A percentile compares a stretch with the other conserved stretches of the same genome.
Conservation (phyloP, 2,329 filamentous ascomycete genomes). For the Talaromyces sp. region DNA sequence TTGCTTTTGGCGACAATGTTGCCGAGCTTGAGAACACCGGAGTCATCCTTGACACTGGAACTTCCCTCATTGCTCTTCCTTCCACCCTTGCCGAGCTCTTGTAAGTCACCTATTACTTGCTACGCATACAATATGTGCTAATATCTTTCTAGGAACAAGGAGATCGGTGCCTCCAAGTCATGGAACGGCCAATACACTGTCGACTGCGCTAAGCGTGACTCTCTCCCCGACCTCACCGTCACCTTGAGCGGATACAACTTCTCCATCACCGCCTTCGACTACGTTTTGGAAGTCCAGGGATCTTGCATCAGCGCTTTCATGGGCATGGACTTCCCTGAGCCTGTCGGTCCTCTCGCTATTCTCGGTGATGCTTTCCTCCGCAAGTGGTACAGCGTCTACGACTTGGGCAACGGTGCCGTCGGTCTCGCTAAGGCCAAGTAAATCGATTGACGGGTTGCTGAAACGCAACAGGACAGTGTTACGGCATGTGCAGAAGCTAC, state of each 20-base stretch:
- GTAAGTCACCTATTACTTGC: constrained; percentile 40
- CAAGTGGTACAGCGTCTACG: constrained; percentile 82
- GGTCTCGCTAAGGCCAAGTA: constrained; percentile 84
- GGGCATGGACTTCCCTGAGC: constrained; percentile 87
- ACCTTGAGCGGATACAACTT: constrained; percentile 90
- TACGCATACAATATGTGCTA: background rate
- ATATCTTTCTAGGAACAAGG: constrained; percentile 65
- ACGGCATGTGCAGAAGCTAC: background rate
- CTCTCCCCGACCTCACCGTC: constrained; percentile 88
- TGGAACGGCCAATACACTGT: constrained; percentile 96
- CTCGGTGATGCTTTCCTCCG: constrained; percentile 68
- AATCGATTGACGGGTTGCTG: constrained; percentile 23
- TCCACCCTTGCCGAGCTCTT: constrained; percentile 88
- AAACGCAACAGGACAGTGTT: background rate
- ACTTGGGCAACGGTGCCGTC: constrained; percentile 84
- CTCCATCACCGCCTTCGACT: constrained; percentile 82
- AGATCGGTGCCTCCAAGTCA: constrained; percentile 97
- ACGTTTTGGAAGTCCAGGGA: constrained; percentile 92
- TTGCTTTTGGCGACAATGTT: constrained; percentile 80
- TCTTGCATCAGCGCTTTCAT: constrained; percentile 97
- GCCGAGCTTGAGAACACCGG: constrained; percentile 92
- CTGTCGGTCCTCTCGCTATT: constrained; percentile 87
- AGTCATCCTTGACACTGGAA: constrained; percentile 96
- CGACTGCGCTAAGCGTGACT: constrained; percentile 79
- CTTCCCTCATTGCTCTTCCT: constrained; percentile 93